Evolutionary conservation across 2,329 filamentous ascomycete genomes (phyloP), one percentile per base, ranked within the genome.

Genomic region (Fusarium buharicum): DNA sequence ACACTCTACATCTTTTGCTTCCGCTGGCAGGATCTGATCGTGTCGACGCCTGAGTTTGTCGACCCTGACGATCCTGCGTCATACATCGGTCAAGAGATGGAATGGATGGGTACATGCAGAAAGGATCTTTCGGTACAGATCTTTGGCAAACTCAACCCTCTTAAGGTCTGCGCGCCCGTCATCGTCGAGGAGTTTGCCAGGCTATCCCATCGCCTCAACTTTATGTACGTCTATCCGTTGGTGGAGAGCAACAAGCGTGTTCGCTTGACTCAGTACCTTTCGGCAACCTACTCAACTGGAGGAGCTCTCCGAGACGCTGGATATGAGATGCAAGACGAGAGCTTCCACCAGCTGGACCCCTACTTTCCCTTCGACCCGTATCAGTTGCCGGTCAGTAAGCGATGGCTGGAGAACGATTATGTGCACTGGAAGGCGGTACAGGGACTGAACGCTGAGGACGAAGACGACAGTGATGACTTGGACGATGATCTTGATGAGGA

Each of bases 291-390:
- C 63, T 81, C 83, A 16, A 83, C 79, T 11, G 83, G 84, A 50
- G 81, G 82, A 11, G 81, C 79, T 1, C 78, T 85, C 30, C 82
- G 82, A 59, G 86, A 86, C 66, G 73, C 76, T 11, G 76, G 76
- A 3, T 74, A 74, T 47, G 76, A 78, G 34, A 74, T 77, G 13
- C 84, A 88, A 50, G 90, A 91, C 55, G 92, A 97, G 66, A 87
- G 89, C 61, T 90, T 87, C 70, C 89, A 94, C 70, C 90, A 97
- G 75, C 84, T 99, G 2, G 93, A 98, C 68, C 91, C 93, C 0
- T 97, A 96, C 75, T 99, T 98, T 72, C 95, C 95, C 0, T 99
- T 99, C 71, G 95, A 99, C 73, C 96, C 96, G 3, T 99, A 98
- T 75, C 90, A 94, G 70, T 81, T 99, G 45, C 93, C 93, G 1